Percentiles rank a stretch among this genome's conserved stretches.
Evolutionary conservation across 2,329 filamentous ascomycete genomes (phyloP).

Genomic region (Tolypocladium tundrense): DNA sequence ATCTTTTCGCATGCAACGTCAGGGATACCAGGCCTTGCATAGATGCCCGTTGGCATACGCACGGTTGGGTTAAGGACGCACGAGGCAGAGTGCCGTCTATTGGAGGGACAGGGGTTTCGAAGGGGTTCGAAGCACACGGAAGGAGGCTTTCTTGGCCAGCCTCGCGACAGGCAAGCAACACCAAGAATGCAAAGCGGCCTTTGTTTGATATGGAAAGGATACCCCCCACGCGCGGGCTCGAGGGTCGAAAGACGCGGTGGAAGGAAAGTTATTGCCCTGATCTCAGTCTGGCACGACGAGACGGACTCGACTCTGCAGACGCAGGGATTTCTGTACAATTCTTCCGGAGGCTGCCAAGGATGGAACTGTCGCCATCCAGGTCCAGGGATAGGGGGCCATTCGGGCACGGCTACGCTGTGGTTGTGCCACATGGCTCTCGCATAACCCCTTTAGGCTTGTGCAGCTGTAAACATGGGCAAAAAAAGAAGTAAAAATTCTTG

Average conservation of each 20-base stretch:
- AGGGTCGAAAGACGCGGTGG: background rate
- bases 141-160: slow-evolving; percentile 13
- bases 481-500: slow-evolving; percentile 23
- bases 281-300: background rate
- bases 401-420: background rate
- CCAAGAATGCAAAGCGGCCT: slow-evolving; percentile 22
- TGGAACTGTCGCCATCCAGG: slow-evolving; percentile 3
- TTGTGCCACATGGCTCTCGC: background rate
- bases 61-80: slow-evolving; percentile 7
- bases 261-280: background rate
- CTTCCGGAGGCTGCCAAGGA: slow-evolving; percentile 7
- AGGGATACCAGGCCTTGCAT: slow-evolving; percentile 4
- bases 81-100: slow-evolving; percentile 10
- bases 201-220: background rate
- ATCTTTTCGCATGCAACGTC: slow-evolving; percentile 13
- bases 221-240: background rate
- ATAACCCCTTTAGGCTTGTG: slow-evolving; percentile 8
- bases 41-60: slow-evolving; percentile 6
- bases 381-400: background rate
- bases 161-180: slow-evolving; percentile 15
- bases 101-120: slow-evolving; percentile 6
- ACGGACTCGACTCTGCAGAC: background rate
- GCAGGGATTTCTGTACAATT: slow-evolving; percentile 18
- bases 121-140: slow-evolving; percentile 6
- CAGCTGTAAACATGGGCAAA: slow-evolving; percentile 25